Evolutionary conservation across 2,329 filamentous ascomycete species (phyloP).

Genomic region (Parascedosporium putredinis): DNA sequence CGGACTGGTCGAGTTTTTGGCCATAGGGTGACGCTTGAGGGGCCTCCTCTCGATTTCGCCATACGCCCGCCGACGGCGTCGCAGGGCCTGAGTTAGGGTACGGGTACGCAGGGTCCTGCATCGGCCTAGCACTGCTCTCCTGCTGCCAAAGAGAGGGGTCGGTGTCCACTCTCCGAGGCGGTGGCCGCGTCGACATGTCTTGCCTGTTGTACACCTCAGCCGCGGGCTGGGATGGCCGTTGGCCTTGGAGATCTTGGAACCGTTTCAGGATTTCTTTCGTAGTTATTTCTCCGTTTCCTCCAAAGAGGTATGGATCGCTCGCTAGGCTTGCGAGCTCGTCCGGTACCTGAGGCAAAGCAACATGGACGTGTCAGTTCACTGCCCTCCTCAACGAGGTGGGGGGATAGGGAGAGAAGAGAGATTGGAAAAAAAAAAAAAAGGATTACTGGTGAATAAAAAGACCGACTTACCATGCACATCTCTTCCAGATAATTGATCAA

Average conservation of each 20-base stretch:
- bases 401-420: neutral
- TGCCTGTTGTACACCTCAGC: conserved; percentile 45
- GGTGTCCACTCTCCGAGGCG: conserved; percentile 64
- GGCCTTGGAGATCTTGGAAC: conserved; percentile 66
- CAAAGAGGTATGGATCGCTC: conserved; percentile 73
- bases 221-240: conserved; percentile 37
- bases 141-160: conserved; percentile 77
- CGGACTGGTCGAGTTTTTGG: neutral
- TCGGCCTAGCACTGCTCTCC: conserved; percentile 72
- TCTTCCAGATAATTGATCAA: conserved; percentile 89
- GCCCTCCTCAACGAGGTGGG: neutral
- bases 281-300: conserved; percentile 74
- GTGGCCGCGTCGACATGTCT: conserved; percentile 45
- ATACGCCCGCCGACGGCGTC: neutral
- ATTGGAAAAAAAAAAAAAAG: neutral
- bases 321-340: conserved; percentile 82
- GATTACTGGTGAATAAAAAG: neutral
- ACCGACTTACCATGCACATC: conserved; percentile 82
- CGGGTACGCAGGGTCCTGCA: conserved; percentile 47
- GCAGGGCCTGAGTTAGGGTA: conserved; percentile 17
- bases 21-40: neutral
- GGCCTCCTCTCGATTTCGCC: neutral
- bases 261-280: conserved; percentile 95
- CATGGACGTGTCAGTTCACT: neutral
- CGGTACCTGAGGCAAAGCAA: conserved; percentile 80